Evolutionary conservation across 2,329 filamentous ascomycete genomes (phyloP), one percentile per base, ranked within the genome.

Genomic region (Alternaria postmessia): DNA sequence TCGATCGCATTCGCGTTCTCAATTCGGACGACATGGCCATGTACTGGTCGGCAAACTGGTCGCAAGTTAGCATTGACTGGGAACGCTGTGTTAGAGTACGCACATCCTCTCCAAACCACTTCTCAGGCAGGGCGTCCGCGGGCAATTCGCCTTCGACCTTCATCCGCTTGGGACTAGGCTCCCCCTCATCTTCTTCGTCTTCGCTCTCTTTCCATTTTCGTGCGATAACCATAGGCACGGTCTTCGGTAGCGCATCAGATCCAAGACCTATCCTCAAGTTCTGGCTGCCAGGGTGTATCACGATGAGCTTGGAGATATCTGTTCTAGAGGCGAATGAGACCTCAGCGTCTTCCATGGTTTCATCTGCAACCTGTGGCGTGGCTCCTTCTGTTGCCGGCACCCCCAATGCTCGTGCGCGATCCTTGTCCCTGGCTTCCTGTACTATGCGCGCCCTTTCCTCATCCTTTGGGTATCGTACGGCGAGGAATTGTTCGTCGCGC

Each of bases 241-340:
- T 96, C 80, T 95, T 97, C 7, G 95, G 95, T 5, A 99, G 82
- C 6, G 94, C 94, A 80, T 99, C 95, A 72, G 92, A 97, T n/a
- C 94, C 94, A 61, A 98, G 88, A 0, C 95, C 95, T 70, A 99
- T 94, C 48, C 95, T 89, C 64, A 99, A 81, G 67, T 98, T 98
- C 79, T 98, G 94, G 75, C 94, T 98, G 30, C 95, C 95, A 2
- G 94, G 89, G 75, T 99, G 95, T 70, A 99, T 92, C 61, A 98
- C 91, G 74, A 99, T 94, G 62, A 96, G 91, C 78, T 94, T 96
- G 9, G 93, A 94, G 6, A 93, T 91, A 67, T 92, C 89, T 51
- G 88, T 83, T 18, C 68, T 67, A 2, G 75, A 73, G 14, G 68
- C 66, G 26, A 73, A 68, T 3, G 74, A 68, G 2, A 55, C 66